Evolutionary conservation across 768 basidiomycete genomes (phyloP).

Genomic region (Rhodotorula taiwanensis): DNA sequence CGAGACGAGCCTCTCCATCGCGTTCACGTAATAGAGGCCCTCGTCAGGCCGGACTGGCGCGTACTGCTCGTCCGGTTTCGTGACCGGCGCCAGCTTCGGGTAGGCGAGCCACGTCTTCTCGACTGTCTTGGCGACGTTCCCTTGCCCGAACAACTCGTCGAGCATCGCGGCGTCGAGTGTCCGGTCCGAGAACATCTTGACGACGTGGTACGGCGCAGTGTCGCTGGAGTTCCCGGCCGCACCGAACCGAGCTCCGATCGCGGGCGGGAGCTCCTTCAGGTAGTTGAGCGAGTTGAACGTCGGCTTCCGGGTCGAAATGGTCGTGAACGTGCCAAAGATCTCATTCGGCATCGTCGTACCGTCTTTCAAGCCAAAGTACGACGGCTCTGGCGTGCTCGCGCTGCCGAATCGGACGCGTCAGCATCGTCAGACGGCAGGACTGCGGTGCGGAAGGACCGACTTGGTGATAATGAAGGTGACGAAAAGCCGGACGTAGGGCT

Average conservation of each 20-base stretch:
- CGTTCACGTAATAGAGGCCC: conserved; percentile 83
- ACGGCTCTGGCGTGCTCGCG: conserved; percentile 49
- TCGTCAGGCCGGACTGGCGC: conserved; percentile 70
- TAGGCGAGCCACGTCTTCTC: conserved; percentile 58
- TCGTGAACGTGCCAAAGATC: conserved; percentile 66
- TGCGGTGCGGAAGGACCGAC: neutral
- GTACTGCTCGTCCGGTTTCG: conserved; percentile 46
- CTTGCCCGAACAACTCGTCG: conserved; percentile 55
- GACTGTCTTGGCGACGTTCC: conserved; percentile 68
- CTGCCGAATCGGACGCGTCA: neutral
- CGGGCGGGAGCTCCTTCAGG: conserved; percentile 42
- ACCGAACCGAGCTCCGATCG: neutral
- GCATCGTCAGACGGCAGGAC: conserved; percentile 37
- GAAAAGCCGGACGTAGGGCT: conserved; percentile 75
- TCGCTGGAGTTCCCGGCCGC: conserved; percentile 47
- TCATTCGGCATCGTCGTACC: conserved; percentile 52
- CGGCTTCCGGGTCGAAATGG: conserved; percentile 46
- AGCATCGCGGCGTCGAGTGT: conserved; percentile 65
- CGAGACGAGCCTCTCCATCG: conserved; percentile 80
- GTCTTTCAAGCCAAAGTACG: conserved; percentile 60
- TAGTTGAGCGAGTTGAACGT: conserved; percentile 85
- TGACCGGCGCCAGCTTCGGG: conserved; percentile 47
- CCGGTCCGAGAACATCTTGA: conserved; percentile 78
- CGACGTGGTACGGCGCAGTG: conserved; percentile 54
- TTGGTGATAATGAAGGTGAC: conserved; percentile 84